Evolutionary conservation across 2,329 filamentous ascomycete species (phyloP), one percentile per base, ranked within the genome.

Genomic region (Fusarium sterilihyphosum): DNA sequence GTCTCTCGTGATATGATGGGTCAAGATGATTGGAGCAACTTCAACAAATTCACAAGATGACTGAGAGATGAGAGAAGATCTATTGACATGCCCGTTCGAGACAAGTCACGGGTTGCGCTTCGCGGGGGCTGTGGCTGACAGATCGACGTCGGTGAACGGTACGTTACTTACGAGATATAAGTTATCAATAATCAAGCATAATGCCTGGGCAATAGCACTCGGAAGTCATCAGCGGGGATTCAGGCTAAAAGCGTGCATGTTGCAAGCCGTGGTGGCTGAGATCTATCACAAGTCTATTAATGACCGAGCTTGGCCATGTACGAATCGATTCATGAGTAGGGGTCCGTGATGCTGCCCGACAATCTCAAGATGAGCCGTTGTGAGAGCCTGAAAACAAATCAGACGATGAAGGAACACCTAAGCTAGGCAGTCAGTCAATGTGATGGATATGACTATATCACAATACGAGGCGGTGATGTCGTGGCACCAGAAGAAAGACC

Each of bases 401-500:
- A 57, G 47, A 71, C 52, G 73, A 69, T 54, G 35, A 20, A 16
- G 37, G 18, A 54, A 53, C 26, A 22, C 33, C 13, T 33, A 61
- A 33, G 43, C 29, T 41, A 65, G 46, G 41, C 33, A 62, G 35
- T 43, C 24, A 63, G 35, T 50, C 24, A 63, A 66, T 66, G 67
- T 73, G 65, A 77, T 66, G 56, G 33, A 53, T 59, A 58, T 68
- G 44, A 60, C 65, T 65, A 71, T 62, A 62, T 71, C 59, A 69
- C 60, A 66, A 77, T 75, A 77, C 75, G 69, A 75, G 73, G 61
- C 53, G 62, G 43, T 65, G 68, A 65, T 77, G 75, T 70, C 64
- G 75, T 77, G 75, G 73, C 73, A 78, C 73, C 67, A 63, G 46
- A 62, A 46, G 40, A 46, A 72, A 65, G 54, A 41, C 67, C 65